Conservation (phyloP, 495 filamentous ascomycete species). For the Penicillium maclennaniae region DNA sequence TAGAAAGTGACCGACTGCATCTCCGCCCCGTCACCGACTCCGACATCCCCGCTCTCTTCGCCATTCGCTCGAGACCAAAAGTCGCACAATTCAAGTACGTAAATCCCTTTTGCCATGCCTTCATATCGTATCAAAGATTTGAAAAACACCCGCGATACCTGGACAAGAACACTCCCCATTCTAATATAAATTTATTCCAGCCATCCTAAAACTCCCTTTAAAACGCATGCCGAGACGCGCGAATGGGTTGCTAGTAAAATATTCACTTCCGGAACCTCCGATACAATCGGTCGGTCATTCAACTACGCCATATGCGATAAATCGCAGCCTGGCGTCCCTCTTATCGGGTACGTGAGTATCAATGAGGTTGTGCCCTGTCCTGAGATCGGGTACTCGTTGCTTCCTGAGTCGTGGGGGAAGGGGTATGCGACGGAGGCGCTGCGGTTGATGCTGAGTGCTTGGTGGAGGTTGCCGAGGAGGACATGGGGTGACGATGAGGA, state of each 20-base stretch:
- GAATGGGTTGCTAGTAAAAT: constrained; percentile 20
- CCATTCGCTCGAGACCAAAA: constrained; percentile 17
- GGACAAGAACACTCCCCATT: too few relatives aligned
- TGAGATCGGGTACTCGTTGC: constrained; percentile 31
- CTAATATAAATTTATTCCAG: background rate
- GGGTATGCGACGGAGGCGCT: constrained; percentile 35
- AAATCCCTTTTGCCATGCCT: too few relatives aligned
- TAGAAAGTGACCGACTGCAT: constrained; percentile 19
- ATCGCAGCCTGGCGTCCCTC: constrained; percentile 8
- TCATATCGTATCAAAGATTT: too few relatives aligned
- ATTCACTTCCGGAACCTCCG: constrained; percentile 14
- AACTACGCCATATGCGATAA: constrained; percentile 22
- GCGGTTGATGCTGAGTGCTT: constrained; percentile 19
- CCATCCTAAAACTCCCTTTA: constrained; percentile 18
- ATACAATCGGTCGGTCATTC: constrained; percentile 19
- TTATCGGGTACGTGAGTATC: constrained; percentile 24
- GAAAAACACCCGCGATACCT: background rate
- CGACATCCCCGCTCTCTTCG: constrained; percentile 15
- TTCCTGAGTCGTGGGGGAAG: constrained; percentile 29
- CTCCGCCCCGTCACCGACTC: constrained; percentile 18
- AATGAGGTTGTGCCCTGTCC: constrained; percentile 19
- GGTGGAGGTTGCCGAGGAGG: constrained; percentile 19
- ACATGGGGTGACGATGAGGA: background rate
- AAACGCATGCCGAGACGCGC: constrained; percentile 18
- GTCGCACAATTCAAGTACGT: constrained; percentile 22